phyloP scores from a whole-genome alignment of 257 asterid species.

The Thymus quinquecostatus region DNA sequence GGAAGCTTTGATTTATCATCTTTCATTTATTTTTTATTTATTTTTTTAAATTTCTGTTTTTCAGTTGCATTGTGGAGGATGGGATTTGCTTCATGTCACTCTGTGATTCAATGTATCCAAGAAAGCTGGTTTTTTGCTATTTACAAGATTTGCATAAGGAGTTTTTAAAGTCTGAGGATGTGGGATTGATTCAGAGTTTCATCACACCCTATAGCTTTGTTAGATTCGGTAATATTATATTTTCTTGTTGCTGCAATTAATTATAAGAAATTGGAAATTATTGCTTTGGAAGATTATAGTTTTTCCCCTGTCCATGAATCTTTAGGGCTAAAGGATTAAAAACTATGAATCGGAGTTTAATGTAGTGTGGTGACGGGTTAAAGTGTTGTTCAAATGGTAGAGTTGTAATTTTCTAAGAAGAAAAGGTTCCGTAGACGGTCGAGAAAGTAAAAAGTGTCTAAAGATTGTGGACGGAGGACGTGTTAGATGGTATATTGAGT shows the following conservation, averaged over 20 bases:
- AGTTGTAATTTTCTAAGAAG: too few species aligned
- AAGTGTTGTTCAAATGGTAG: too few species aligned
- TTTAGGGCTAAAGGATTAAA: too few species aligned
- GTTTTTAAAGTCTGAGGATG: conserved; percentile 45
- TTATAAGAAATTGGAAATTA: neutral
- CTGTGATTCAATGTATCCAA: conserved; percentile 57
- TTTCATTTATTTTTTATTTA: neutral
- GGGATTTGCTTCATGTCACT: conserved; percentile 62
- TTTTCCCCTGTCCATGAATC: too few species aligned
- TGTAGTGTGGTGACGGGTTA: too few species aligned
- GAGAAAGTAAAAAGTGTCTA: too few species aligned
- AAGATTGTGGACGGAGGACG: too few species aligned
- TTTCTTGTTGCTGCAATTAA: neutral
- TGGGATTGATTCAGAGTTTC: conserved; percentile 33
- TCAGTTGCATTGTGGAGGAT: conserved; percentile 58
- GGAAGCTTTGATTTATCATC: neutral
- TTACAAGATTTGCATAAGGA: conserved; percentile 60
- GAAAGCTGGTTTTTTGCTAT: conserved; percentile 53
- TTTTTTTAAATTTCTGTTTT: conserved; percentile 3
- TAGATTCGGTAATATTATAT: conserved; percentile 49
- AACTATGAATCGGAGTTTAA: too few species aligned
- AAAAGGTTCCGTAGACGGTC: too few species aligned
- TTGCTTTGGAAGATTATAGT: too few species aligned
- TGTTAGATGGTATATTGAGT: neutral
- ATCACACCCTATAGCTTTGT: conserved; percentile 54